Evolutionary conservation across 2,329 filamentous ascomycete species (phyloP).

Genomic region (Ascochyta clinopodiicola): DNA sequence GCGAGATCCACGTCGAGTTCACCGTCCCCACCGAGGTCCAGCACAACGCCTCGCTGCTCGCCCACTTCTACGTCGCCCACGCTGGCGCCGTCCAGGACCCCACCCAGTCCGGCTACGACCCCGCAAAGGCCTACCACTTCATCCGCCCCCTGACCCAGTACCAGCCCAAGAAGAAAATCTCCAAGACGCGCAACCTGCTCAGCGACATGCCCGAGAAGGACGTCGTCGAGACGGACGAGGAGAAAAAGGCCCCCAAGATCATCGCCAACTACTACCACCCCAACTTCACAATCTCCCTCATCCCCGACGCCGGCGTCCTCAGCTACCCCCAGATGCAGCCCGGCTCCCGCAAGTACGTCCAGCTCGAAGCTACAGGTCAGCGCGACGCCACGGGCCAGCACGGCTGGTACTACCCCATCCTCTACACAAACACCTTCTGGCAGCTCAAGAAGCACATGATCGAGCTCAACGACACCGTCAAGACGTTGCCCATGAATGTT

Average conservation of each 20-base stretch:
- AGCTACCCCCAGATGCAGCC: slow-evolving; percentile 72
- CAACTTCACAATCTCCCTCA: slow-evolving; percentile 87
- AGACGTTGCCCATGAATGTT: slow-evolving; percentile 79
- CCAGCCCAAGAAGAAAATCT: slow-evolving; percentile 85
- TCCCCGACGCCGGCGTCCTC: slow-evolving; percentile 78
- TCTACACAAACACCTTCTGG: slow-evolving; percentile 98
- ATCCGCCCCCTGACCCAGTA: slow-evolving; percentile 86
- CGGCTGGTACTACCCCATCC: slow-evolving; percentile 89
- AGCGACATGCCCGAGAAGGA: slow-evolving; percentile 56
- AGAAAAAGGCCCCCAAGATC: slow-evolving; percentile 66
- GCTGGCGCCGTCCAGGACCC: slow-evolving; percentile 80
- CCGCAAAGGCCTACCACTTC: slow-evolving; percentile 80
- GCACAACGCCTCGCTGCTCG: slow-evolving; percentile 92
- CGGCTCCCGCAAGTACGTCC: slow-evolving; percentile 77
- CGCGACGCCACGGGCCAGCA: slow-evolving; percentile 85
- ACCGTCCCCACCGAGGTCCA: slow-evolving; percentile 79
- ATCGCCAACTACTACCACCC: slow-evolving; percentile 92
- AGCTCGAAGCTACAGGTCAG: slow-evolving; percentile 78
- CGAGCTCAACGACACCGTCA: slow-evolving; percentile 87
- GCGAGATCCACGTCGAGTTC: slow-evolving; percentile 79
- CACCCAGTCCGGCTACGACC: slow-evolving; percentile 72
- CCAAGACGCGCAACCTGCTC: slow-evolving; percentile 87
- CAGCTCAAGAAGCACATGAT: slow-evolving; percentile 92
- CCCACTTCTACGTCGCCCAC: slow-evolving; percentile 88
- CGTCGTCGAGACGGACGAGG: slow-evolving; percentile 58